Evolutionary conservation across 768 basidiomycete species (phyloP).

Genomic region (Royoungia palumana): DNA sequence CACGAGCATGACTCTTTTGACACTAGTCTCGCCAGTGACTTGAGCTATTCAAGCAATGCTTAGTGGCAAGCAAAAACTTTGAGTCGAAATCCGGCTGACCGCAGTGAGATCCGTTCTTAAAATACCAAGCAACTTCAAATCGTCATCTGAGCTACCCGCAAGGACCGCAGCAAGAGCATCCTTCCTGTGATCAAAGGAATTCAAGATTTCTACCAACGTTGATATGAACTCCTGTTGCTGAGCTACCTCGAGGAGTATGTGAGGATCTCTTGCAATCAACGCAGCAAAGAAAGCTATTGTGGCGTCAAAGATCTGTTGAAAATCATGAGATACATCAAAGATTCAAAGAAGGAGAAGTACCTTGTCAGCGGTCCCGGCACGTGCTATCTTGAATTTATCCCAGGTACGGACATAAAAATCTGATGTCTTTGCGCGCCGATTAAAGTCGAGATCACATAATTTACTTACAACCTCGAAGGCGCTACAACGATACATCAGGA

Average conservation of each 20-base stretch:
- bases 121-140: constrained; percentile 51
- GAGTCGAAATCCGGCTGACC: constrained; percentile 38
- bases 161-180: constrained; percentile 52
- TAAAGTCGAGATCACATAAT: constrained; percentile 68
- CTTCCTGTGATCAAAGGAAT: constrained; percentile 26
- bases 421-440: constrained; percentile 73
- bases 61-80: background rate
- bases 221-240: constrained; percentile 34
- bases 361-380: constrained; percentile 61
- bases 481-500: constrained; percentile 35
- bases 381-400: constrained; percentile 58
- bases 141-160: constrained; percentile 33
- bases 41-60: constrained; percentile 29
- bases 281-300: constrained; percentile 60
- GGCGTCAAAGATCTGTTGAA: constrained; percentile 57
- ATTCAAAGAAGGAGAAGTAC: constrained; percentile 35
- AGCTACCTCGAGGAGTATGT: constrained; percentile 54
- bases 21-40: constrained; percentile 34
- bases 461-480: constrained; percentile 76
- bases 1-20: constrained; percentile 34
- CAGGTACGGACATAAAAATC: constrained; percentile 71
- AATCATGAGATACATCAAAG: background rate
- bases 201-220: constrained; percentile 45
- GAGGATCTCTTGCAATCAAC: constrained; percentile 57
- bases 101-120: constrained; percentile 53